Evolutionary conservation across 2,329 filamentous ascomycete species (phyloP).

Genomic region (Drechslerella stenobrocha): DNA sequence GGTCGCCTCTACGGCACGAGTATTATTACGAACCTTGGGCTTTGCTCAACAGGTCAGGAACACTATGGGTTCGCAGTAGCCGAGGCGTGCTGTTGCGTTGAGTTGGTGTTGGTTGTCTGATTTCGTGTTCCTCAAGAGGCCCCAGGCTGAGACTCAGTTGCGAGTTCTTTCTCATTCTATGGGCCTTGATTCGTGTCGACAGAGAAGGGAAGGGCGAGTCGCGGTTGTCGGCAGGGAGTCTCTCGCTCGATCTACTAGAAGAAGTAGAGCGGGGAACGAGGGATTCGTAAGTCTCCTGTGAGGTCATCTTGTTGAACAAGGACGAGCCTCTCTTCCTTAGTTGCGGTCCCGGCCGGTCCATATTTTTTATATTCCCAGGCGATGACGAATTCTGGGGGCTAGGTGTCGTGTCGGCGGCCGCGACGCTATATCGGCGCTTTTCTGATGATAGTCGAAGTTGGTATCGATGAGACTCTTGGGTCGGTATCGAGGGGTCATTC

Average conservation of each 20-base stretch:
- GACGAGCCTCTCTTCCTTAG: constrained; percentile 44
- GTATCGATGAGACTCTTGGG: constrained; percentile 13
- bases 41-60: constrained; percentile 42
- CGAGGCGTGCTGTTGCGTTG: constrained; percentile 25
- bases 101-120: constrained; percentile 34
- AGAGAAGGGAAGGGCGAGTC: constrained; percentile 37
- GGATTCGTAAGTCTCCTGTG: constrained; percentile 44
- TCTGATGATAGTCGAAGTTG: constrained; percentile 16
- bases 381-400: constrained; percentile 8
- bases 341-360: constrained; percentile 27
- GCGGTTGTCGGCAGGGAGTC: constrained; percentile 29
- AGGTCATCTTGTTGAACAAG: constrained; percentile 47
- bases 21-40: constrained; percentile 26
- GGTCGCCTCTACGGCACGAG: neutral
- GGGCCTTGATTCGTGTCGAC: constrained; percentile 40
- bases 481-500: constrained; percentile 24
- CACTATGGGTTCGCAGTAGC: constrained; percentile 36
- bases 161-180: constrained; percentile 43
- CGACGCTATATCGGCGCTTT: constrained; percentile 32
- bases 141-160: constrained; percentile 40
- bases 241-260: constrained; percentile 38
- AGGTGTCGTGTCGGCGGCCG: constrained; percentile 14
- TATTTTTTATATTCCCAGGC: constrained; percentile 9
- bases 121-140: constrained; percentile 42
- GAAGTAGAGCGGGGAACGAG: constrained; percentile 43